A percentile compares a stretch with the other conserved stretches of the same genome.
phyloP scores from a whole-genome alignment of 257 asterid species.

The Solanum sejunctum region DNA sequence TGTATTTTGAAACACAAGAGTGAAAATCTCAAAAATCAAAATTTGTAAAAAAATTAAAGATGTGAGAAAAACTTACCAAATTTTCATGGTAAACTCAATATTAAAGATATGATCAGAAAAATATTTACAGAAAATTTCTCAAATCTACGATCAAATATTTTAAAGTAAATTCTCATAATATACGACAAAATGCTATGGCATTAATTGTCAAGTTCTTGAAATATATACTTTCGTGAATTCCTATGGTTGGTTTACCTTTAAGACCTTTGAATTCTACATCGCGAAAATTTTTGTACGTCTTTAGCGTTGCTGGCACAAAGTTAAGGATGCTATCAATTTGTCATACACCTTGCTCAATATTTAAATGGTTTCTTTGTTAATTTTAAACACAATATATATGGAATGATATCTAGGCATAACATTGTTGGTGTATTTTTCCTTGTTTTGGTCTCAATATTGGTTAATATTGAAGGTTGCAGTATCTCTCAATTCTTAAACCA shows the following conservation, averaged over 20 bases:
- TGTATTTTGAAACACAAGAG: neutral
- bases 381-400: neutral
- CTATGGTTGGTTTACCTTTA: neutral
- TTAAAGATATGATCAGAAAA: neutral
- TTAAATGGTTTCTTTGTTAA: neutral
- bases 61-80: neutral
- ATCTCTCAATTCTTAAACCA: conserved; percentile 1
- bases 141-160: neutral
- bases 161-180: neutral
- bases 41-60: too few species aligned
- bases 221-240: neutral
- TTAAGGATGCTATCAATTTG: neutral
- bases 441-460: neutral
- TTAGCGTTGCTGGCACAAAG: neutral
- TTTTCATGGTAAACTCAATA: neutral
- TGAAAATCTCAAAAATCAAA: neutral
- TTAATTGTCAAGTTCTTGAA: neutral
- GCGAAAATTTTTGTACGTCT: neutral
- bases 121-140: neutral
- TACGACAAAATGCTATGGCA: neutral
- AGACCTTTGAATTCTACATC: neutral
- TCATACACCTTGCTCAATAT: neutral
- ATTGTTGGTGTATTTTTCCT: neutral
- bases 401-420: neutral
- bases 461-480: neutral